Evolutionary conservation across 148 eudicot genomes (phyloP).

Genomic region (Simmondsia chinensis): DNA sequence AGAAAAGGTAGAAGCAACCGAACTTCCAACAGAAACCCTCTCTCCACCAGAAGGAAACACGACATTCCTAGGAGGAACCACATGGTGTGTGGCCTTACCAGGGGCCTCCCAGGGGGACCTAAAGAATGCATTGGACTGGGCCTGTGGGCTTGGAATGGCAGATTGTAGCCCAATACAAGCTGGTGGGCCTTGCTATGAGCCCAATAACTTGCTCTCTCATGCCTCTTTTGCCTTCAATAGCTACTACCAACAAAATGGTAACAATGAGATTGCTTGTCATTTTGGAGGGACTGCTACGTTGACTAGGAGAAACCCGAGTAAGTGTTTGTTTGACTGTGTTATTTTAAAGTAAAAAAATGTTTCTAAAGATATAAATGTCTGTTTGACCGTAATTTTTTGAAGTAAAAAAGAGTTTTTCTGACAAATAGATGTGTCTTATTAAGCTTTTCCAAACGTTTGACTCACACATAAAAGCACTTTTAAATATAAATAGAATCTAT

Average conservation of each 20-base stretch:
- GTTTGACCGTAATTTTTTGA: no score
- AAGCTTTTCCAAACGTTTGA: no score
- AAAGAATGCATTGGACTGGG: constrained; percentile 80
- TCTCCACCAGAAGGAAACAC: constrained; percentile 85
- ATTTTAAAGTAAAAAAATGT: no score
- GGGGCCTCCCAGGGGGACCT: constrained; percentile 43
- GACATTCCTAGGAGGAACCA: constrained; percentile 62
- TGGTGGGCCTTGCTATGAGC: constrained; percentile 58
- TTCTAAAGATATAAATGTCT: not conserved
- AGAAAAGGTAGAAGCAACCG: constrained; percentile 38
- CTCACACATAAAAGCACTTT: no score
- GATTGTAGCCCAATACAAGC: constrained; percentile 53
- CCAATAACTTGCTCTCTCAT: constrained; percentile 55
- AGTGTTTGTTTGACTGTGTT: not conserved
- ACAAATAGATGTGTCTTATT: no score
- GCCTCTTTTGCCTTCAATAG: constrained; percentile 86
- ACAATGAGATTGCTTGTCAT: constrained; percentile 68
- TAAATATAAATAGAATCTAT: no score
- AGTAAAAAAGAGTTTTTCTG: no score
- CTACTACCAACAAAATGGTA: constrained; percentile 88
- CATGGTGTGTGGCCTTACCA: constrained; percentile 75
- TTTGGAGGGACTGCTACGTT: constrained; percentile 78
- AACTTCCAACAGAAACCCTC: constrained; percentile 14
- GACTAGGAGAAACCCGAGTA: constrained; percentile 60
- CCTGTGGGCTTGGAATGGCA: constrained; percentile 63